Conservation (phyloP, 1,139 yeast species). For the Wickerhamomyces sp. region DNA sequence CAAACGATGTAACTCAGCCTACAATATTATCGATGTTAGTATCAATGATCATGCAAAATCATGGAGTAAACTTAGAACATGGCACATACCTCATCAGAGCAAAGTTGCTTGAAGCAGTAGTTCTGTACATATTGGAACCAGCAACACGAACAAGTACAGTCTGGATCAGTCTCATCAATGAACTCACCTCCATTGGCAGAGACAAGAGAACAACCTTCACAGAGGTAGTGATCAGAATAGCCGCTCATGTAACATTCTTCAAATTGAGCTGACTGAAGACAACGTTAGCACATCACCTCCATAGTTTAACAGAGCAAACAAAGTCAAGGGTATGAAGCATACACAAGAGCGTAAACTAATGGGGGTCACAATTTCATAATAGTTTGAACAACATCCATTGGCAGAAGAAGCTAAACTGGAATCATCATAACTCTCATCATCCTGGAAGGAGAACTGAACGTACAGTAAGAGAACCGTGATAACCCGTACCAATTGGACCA, state of each 20-base stretch:
- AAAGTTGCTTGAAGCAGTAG: conserved; percentile 21
- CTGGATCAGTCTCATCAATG: conserved; percentile 11
- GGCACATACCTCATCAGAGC: conserved; percentile 8
- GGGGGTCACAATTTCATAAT: background rate
- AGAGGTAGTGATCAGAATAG: conserved; percentile 17
- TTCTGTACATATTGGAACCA: conserved; percentile 21
- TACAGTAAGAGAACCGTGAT: background rate
- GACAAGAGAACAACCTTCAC: conserved; percentile 23
- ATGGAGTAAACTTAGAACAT: background rate
- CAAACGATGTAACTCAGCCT: conserved; percentile 10
- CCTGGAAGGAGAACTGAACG: background rate
- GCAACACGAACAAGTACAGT: conserved; percentile 23
- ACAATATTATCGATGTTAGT: background rate
- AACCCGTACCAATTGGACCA: background rate
- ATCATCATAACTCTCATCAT: background rate
- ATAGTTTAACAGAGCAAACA: no score
- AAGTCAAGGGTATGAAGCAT: conserved; percentile 6
- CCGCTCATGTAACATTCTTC: conserved; percentile 19
- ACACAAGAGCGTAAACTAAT: conserved; percentile 11
- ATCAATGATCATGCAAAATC: background rate
- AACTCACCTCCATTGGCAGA: conserved; percentile 1
- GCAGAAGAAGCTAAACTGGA: background rate
- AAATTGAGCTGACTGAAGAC: conserved; percentile 2
- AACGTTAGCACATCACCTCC: background rate
- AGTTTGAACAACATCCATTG: background rate